Percentiles rank a stretch among this genome's conserved stretches.
Evolutionary conservation across 176 grass and related monocot genomes (phyloP).

Genomic region (Lolium rigidum): DNA sequence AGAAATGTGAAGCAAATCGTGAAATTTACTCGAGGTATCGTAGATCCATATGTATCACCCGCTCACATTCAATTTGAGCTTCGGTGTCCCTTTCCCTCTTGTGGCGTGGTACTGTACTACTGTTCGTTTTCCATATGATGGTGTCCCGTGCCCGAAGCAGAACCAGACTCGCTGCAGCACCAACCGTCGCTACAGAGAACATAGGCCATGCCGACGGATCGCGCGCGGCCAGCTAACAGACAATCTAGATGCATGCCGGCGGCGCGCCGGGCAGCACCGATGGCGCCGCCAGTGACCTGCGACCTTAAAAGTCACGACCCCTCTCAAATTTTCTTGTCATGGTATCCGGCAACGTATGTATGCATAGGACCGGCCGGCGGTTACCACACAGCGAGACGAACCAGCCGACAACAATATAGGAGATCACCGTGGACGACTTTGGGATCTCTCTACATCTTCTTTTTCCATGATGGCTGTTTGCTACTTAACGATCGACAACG

Average conservation of each 20-base stretch:
- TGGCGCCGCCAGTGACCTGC: slow-evolving; percentile 43
- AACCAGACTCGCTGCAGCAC: background rate
- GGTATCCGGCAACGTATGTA: slow-evolving; percentile 23
- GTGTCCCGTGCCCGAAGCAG: background rate
- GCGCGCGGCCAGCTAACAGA: background rate
- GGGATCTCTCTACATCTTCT: background rate
- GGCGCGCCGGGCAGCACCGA: background rate
- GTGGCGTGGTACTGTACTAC: background rate
- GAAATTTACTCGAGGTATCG: background rate
- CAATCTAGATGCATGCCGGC: slow-evolving; percentile 7
- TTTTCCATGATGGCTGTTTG: background rate
- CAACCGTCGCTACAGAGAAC: background rate
- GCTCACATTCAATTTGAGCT: background rate
- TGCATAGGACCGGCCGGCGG: background rate
- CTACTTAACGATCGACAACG: background rate
- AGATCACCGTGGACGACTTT: background rate
- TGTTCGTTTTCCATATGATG: background rate
- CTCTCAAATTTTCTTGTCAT: slow-evolving; percentile 22
- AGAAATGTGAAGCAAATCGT: no score
- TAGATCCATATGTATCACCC: no score
- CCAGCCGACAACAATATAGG: slow-evolving; percentile 33
- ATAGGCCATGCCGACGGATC: background rate
- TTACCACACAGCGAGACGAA: background rate
- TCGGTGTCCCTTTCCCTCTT: background rate
- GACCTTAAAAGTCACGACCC: slow-evolving; percentile 57